Percentiles rank a stretch among this genome's conserved stretches.
These are phyloP conservation scores for Macrophomina pseudophaseolina DNA, from an alignment of 2,329 filamentous ascomycete species.

Conservation along the genomic window DNA sequence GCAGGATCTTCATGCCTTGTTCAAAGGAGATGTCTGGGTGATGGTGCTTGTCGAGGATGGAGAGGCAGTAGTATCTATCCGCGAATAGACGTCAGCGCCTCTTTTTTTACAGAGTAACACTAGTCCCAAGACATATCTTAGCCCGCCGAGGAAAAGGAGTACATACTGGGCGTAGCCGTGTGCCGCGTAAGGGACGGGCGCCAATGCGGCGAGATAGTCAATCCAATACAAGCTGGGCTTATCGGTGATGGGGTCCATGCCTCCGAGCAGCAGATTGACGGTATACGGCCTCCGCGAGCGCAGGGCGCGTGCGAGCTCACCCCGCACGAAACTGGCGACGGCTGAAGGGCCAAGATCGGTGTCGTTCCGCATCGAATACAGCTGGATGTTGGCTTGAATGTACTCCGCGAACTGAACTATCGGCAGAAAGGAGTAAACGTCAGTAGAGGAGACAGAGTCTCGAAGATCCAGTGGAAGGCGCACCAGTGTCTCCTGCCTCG, in stretches of 20 bases:
- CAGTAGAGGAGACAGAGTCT: conserved; percentile 7
- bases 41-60: conserved; percentile 97
- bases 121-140: too few relatives aligned
- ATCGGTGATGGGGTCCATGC: conserved; percentile 88
- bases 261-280: conserved; percentile 93
- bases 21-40: conserved; percentile 90
- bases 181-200: conserved; percentile 89
- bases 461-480: conserved; percentile 28
- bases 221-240: conserved; percentile 96
- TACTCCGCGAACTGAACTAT: conserved; percentile 98
- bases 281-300: conserved; percentile 94
- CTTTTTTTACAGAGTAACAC: too few relatives aligned
- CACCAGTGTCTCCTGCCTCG: conserved; percentile 94
- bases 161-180: conserved; percentile 96
- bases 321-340: conserved; percentile 90
- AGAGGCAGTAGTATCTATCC: conserved; percentile 90
- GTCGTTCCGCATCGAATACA: conserved; percentile 98
- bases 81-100: neutral
- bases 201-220: conserved; percentile 90
- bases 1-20: conserved; percentile 88
- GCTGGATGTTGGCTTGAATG: conserved; percentile 96
- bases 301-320: conserved; percentile 88
- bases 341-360: conserved; percentile 88
- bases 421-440: conserved; percentile 26
- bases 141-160: neutral